Evolutionary conservation across 768 basidiomycete genomes (phyloP).

Genomic region (Pulveroboletus sp.): DNA sequence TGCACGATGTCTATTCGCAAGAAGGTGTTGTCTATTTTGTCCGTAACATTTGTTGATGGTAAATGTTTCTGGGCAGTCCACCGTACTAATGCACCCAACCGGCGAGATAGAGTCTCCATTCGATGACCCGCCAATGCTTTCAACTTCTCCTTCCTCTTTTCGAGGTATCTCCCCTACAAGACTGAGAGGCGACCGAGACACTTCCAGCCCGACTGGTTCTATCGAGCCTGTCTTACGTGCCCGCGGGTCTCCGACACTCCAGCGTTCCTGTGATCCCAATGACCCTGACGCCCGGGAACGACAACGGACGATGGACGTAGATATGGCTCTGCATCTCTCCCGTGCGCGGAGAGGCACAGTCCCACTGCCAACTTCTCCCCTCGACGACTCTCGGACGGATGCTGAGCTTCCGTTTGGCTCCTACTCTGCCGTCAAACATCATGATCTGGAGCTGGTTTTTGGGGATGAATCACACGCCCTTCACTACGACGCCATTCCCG

Average conservation of each 20-base stretch:
- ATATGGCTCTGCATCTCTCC: slow-evolving; percentile 82
- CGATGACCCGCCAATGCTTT: slow-evolving; percentile 29
- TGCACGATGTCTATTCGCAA: background rate
- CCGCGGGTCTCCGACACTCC: slow-evolving; percentile 59
- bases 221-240: slow-evolving; percentile 39
- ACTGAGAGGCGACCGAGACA: slow-evolving; percentile 31
- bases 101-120: slow-evolving; percentile 38
- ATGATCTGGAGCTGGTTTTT: slow-evolving; percentile 41
- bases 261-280: slow-evolving; percentile 60
- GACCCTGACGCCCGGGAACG: slow-evolving; percentile 78
- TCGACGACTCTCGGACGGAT: slow-evolving; percentile 29
- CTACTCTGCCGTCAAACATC: slow-evolving; percentile 49
- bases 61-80: slow-evolving; percentile 1
- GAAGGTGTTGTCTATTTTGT: slow-evolving; percentile 15
- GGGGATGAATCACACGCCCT: slow-evolving; percentile 24
- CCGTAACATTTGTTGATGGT: background rate
- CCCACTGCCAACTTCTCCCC: slow-evolving; percentile 35
- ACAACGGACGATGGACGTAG: slow-evolving; percentile 90
- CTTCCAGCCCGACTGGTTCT: slow-evolving; percentile 38
- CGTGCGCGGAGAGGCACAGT: slow-evolving; percentile 65
- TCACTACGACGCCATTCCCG: slow-evolving; percentile 10
- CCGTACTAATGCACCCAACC: background rate
- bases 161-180: slow-evolving; percentile 38
- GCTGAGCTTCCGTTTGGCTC: slow-evolving; percentile 35
- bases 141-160: slow-evolving; percentile 43